phyloP scores from a whole-genome alignment of 495 filamentous ascomycete genomes.

The Tuber melanosporum region DNA sequence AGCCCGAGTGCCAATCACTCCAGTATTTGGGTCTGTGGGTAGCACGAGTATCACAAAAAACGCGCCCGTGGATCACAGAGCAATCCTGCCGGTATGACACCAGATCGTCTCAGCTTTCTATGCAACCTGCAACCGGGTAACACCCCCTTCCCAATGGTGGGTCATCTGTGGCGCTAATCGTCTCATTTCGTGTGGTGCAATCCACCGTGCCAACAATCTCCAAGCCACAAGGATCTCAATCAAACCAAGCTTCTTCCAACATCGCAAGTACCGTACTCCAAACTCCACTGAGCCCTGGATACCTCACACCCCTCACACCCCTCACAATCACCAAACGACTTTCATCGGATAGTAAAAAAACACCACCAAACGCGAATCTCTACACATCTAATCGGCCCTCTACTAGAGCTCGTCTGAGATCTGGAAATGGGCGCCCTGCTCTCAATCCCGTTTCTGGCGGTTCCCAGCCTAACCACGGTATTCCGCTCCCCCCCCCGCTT shows the following conservation, averaged over 20 bases:
- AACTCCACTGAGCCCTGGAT: not conserved
- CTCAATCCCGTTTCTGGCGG: constrained; percentile 77
- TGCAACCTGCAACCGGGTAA: not conserved
- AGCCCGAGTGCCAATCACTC: no score
- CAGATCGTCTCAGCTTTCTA: not conserved
- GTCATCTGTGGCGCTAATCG: not conserved
- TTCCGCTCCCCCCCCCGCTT: constrained; percentile 44
- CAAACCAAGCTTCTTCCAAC: not conserved
- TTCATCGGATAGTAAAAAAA: not conserved
- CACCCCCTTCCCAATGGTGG: not conserved
- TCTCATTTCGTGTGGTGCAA: not conserved
- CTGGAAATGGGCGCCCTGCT: constrained; percentile 76
- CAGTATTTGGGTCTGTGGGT: no score
- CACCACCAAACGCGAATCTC: not conserved
- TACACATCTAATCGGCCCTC: not conserved
- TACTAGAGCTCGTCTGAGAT: not conserved
- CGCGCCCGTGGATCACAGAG: not conserved
- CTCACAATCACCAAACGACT: not conserved
- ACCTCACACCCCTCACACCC: not conserved
- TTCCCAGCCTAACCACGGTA: constrained; percentile 84
- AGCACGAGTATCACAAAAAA: not conserved
- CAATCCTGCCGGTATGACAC: not conserved
- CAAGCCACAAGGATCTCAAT: not conserved
- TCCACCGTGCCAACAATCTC: not conserved
- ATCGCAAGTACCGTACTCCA: not conserved